Evolutionary conservation across 2,329 filamentous ascomycete genomes (phyloP).

Genomic region (Diaporthe australafricana): DNA sequence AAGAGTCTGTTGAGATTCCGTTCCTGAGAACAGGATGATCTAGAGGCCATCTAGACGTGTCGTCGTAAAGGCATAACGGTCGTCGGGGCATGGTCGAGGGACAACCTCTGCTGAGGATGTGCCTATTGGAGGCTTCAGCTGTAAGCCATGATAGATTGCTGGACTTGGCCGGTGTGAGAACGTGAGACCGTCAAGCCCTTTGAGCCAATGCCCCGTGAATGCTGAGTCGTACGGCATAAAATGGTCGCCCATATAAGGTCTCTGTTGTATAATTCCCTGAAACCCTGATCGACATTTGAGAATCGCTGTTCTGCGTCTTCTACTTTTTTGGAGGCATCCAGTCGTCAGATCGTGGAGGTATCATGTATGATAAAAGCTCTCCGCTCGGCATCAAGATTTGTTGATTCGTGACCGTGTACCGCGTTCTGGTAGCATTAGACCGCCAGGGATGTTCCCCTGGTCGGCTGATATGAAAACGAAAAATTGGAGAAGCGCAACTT

Average conservation of each 20-base stretch:
- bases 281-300: conserved; percentile 33
- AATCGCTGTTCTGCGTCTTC: conserved; percentile 23
- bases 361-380: conserved; percentile 23
- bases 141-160: conserved; percentile 31
- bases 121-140: conserved; percentile 32
- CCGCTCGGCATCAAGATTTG: conserved; percentile 27
- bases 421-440: conserved; percentile 32
- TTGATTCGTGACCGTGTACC: conserved; percentile 33
- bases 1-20: conserved; percentile 28
- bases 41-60: conserved; percentile 39
- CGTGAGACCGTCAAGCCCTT: conserved; percentile 38
- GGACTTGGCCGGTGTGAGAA: conserved; percentile 24
- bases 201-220: conserved; percentile 37
- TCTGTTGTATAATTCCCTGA: conserved; percentile 32
- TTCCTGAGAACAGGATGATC: conserved; percentile 34
- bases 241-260: conserved; percentile 39
- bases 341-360: conserved; percentile 37
- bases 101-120: conserved; percentile 33
- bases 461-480: conserved; percentile 29
- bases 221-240: conserved; percentile 40
- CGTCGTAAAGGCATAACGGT: conserved; percentile 39
- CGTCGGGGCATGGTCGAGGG: conserved; percentile 37
- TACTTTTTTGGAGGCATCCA: conserved; percentile 25
- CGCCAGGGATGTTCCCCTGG: conserved; percentile 3
- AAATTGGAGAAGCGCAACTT: conserved; percentile 7